Evolutionary conservation across 805 yeast genomes (phyloP).

Genomic region (Suhomyces tanzawaensis): DNA sequence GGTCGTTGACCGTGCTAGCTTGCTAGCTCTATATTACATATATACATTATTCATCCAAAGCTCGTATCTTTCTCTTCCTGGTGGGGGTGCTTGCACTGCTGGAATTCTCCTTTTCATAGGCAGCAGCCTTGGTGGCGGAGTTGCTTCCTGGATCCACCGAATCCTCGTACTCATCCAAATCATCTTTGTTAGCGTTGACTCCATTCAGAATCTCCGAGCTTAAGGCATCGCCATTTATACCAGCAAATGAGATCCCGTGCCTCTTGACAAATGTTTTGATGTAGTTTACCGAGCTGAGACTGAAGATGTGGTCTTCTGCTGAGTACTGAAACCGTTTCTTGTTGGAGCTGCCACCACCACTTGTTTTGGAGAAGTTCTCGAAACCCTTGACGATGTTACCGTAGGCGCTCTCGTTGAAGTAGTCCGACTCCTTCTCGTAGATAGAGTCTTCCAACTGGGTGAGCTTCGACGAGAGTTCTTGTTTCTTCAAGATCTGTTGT

Average conservation of each 20-base stretch:
- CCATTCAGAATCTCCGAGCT: slow-evolving; percentile 3
- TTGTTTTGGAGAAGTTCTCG: slow-evolving; percentile 66
- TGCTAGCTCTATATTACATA: no score
- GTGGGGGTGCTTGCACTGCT: slow-evolving; percentile 18
- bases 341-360: slow-evolving; percentile 26
- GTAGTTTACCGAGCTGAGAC: slow-evolving; percentile 69
- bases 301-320: slow-evolving; percentile 79
- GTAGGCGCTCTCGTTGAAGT: slow-evolving; percentile 66
- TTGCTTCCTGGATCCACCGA: slow-evolving; percentile 25
- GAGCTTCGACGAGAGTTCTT: slow-evolving; percentile 61
- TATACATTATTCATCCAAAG: slow-evolving; percentile 28
- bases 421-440: slow-evolving; percentile 73
- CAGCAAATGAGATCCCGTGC: slow-evolving; percentile 32
- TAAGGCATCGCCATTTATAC: slow-evolving; percentile 15
- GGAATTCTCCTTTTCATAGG: slow-evolving; percentile 1
- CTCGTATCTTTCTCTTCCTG: slow-evolving; percentile 27
- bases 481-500: slow-evolving; percentile 58
- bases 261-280: slow-evolving; percentile 54
- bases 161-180: slow-evolving; percentile 39
- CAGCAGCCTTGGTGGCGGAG: neutral
- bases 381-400: slow-evolving; percentile 92
- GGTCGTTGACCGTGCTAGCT: no score
- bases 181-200: slow-evolving; percentile 22
- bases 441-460: slow-evolving; percentile 71
- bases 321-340: slow-evolving; percentile 52